phyloP scores from a whole-genome alignment of 2,329 filamentous ascomycete species.

The Plenodomus tracheiphilus region DNA sequence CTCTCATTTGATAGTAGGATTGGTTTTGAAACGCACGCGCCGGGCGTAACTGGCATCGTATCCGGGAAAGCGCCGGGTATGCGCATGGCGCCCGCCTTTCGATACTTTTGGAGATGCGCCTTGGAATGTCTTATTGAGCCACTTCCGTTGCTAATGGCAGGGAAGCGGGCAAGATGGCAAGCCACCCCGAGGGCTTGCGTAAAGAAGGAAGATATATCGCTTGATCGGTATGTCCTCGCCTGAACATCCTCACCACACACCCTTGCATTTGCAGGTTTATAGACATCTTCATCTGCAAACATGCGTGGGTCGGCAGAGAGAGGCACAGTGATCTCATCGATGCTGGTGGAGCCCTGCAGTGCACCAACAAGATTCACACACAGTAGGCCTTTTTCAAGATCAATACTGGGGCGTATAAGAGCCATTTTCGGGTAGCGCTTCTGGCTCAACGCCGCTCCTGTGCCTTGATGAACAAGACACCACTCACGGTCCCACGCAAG shows the following conservation, averaged over 20 bases:
- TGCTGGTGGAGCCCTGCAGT: slow-evolving; percentile 35
- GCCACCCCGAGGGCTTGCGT: slow-evolving; percentile 73
- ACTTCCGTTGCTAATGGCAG: slow-evolving; percentile 58
- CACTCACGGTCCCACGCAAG: slow-evolving; percentile 95
- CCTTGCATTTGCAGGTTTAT: slow-evolving; percentile 58
- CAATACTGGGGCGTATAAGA: slow-evolving; percentile 73
- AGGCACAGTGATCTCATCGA: slow-evolving; percentile 52
- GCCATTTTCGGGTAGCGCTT: slow-evolving; percentile 90
- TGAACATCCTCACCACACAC: slow-evolving; percentile 83
- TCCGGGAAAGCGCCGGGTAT: slow-evolving; percentile 61
- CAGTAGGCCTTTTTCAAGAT: slow-evolving; percentile 69
- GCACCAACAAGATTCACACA: slow-evolving; percentile 58
- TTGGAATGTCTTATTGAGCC: slow-evolving; percentile 70
- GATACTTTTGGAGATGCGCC: slow-evolving; percentile 63
- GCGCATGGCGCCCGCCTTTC: slow-evolving; percentile 28
- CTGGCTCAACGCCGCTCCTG: slow-evolving; percentile 81
- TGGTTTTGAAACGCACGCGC: slow-evolving; percentile 57
- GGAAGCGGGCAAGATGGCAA: slow-evolving; percentile 83
- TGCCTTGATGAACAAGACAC: slow-evolving; percentile 88
- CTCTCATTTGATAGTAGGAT: slow-evolving; percentile 92
- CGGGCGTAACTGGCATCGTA: slow-evolving; percentile 46
- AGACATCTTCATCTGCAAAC: slow-evolving; percentile 49
- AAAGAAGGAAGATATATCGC: slow-evolving; percentile 74
- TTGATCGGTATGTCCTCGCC: slow-evolving; percentile 70
- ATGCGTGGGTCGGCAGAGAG: slow-evolving; percentile 68